Evolutionary conservation across 106 monocot species (phyloP).

Genomic region (Posidonia australis): DNA sequence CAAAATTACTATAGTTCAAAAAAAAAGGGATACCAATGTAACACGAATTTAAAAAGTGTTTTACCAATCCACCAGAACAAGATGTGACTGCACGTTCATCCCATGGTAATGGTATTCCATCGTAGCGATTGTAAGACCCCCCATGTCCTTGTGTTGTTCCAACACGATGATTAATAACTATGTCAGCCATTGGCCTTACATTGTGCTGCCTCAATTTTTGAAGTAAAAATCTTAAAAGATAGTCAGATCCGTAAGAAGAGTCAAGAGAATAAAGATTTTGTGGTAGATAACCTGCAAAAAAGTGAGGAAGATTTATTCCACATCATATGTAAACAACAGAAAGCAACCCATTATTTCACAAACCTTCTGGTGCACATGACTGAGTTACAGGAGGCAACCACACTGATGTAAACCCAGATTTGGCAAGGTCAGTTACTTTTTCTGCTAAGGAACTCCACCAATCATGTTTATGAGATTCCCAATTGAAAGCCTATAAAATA

Average conservation of each 20-base stretch:
- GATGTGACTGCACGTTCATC: conserved; percentile 85
- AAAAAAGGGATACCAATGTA: no score
- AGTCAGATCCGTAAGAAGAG: conserved; percentile 62
- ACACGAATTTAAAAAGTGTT: neutral
- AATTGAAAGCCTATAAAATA: conserved; percentile 60
- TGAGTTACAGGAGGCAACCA: conserved; percentile 86
- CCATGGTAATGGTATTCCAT: conserved; percentile 77
- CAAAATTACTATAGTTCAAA: no score
- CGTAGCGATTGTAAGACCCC: conserved; percentile 59
- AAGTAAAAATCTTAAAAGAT: conserved; percentile 42
- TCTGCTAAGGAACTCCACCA: conserved; percentile 62
- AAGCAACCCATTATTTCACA: neutral
- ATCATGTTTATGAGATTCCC: conserved; percentile 76
- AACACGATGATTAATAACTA: conserved; percentile 86
- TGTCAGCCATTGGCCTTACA: conserved; percentile 82
- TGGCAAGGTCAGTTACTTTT: conserved; percentile 42
- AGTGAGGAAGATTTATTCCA: no score
- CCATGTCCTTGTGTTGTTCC: conserved; percentile 66
- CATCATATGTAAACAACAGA: neutral
- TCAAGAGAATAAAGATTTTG: conserved; percentile 70
- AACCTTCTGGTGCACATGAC: conserved; percentile 51
- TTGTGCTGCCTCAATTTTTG: conserved; percentile 42
- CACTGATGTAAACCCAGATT: conserved; percentile 69
- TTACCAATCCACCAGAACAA: conserved; percentile 77
- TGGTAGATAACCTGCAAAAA: conserved; percentile 64